Base-by-base conservation (phyloP, 805 yeast species). In the Spathaspora girioi region DNA sequence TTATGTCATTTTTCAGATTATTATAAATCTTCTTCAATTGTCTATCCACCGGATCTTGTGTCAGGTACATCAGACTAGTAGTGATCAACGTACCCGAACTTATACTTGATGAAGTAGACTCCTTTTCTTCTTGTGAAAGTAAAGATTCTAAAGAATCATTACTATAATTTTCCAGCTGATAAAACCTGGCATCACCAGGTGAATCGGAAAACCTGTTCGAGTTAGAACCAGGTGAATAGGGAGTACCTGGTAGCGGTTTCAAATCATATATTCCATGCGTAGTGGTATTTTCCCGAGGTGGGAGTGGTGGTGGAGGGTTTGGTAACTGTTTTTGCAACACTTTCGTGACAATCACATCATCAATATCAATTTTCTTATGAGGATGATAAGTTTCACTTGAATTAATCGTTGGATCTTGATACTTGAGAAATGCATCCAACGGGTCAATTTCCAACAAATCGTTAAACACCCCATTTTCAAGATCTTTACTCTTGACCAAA, bases 371-470 rank as follows among this genome's bases (percentile, higher is more conserved):
- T 7, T 48, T 20, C 43, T 57, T 59, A 12, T 59, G 44, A 1
- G 74, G 76, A 43, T 59, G 63, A 52, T 71, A 71, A 3, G 63
- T 61, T 43, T 65, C 68, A 1, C 65, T 52, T 15, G 55, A 45
- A 55, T 69, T 61, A 38, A 54, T 35, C n/a, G 52, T 46, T 3
- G 66, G 61, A 52, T 68, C 65, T 15, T 63, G 52, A 52, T 58
- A 70, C 54, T 64, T 63, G 3, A 48, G 43, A 53, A 60, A 73
- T 15, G 71, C 59, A 26, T 55, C 61, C 20, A 71, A 53, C 1
- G 73, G 70, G 53, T 73, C 77, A 1, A 66, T 67, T 15, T 60
- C 58, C 19, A 65, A 55, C 43, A 64, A 55, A 10, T 65, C 70
- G 44, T 54, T 56, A 49, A 73, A 73, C 2, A 70, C 52, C 8